Conservation (phyloP, 2,329 filamentous ascomycete species). For the Penicillium fuscoglaucum region DNA sequence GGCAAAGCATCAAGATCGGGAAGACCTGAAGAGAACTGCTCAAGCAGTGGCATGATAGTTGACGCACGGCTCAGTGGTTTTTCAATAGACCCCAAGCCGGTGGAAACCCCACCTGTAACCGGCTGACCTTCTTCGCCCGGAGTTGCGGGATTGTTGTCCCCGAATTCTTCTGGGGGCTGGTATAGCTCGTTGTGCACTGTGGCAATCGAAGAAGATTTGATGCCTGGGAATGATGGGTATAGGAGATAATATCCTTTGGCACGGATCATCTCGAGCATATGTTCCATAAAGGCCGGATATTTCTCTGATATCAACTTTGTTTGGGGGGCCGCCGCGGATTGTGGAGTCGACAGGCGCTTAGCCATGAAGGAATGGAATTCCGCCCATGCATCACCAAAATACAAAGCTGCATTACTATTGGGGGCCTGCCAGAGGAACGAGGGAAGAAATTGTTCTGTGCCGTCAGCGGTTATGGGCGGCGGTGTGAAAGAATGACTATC, state of each 20-base stretch:
- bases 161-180: conserved; percentile 67
- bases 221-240: conserved; percentile 64
- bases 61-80: conserved; percentile 39
- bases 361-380: conserved; percentile 81
- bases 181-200: conserved; percentile 76
- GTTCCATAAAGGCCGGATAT: conserved; percentile 76
- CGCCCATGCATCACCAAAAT: conserved; percentile 82
- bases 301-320: conserved; percentile 64
- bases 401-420: conserved; percentile 75
- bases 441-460: conserved; percentile 40
- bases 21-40: conserved; percentile 50
- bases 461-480: conserved; percentile 6
- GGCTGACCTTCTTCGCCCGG: conserved; percentile 4
- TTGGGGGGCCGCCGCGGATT: conserved; percentile 18
- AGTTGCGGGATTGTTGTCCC: conserved; percentile 9
- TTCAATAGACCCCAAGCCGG: conserved; percentile 23
- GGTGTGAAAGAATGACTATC: conserved; percentile 57
- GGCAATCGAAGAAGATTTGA: conserved; percentile 58
- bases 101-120: conserved; percentile 16
- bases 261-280: conserved; percentile 72
- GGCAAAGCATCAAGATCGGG: conserved; percentile 55
- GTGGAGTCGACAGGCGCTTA: conserved; percentile 52
- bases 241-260: conserved; percentile 75
- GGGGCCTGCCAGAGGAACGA: conserved; percentile 85
- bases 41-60: conserved; percentile 49